Base-by-base conservation (phyloP, 345 rosid genomes). In the Barbarea vulgaris region DNA sequence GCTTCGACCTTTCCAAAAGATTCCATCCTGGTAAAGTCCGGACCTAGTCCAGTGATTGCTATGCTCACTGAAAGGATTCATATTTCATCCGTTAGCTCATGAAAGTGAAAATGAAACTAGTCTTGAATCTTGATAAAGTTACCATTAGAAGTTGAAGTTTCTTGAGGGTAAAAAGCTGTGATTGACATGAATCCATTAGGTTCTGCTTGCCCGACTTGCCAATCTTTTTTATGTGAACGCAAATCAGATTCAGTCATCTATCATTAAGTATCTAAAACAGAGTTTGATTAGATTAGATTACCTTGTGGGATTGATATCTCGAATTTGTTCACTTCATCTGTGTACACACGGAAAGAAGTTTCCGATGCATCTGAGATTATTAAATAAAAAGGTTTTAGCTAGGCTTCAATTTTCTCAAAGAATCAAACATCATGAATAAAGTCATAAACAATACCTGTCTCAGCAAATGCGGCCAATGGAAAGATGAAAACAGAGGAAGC, bases 1-100 rank as follows among this genome's bases (percentile, higher is more conserved):
- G 82, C 97, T 10, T 87, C 97, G 3, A 95, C 99, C 77, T 95
- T 95, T 66, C 97, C 97, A 60, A 95, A 95, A 15, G 97, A 92
- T 64, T 93, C 97, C 92, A 95, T 84, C 68, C 78, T 80, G 7
- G 99, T 95, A 47, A 86, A 95, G 80, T 95, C 97, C 1, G 97
- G 91, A 42, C 97, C 96, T n/a, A 95, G 79, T 56, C 97, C 99
- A 33, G 97, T 86, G 77, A 80, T 80, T 7, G 77, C 82, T 61
- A 73, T 27, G 12, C 82, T 79, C 71, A 79, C 82, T 79, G 78
- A 52, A 9, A 39, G 24, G 9, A 41, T 51, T 60, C 57, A 41
- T 52, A 7, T 18, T 39, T 1, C 22, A 21, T 39, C 33, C 57
- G 61, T 30, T 30, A 58, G 31, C n/a, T n/a, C n/a, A n/a, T n/a